Evolutionary conservation across 371 early-diverging fungal genomes (phyloP).

Genomic region (Batrachochytrium dendrobatidis): DNA sequence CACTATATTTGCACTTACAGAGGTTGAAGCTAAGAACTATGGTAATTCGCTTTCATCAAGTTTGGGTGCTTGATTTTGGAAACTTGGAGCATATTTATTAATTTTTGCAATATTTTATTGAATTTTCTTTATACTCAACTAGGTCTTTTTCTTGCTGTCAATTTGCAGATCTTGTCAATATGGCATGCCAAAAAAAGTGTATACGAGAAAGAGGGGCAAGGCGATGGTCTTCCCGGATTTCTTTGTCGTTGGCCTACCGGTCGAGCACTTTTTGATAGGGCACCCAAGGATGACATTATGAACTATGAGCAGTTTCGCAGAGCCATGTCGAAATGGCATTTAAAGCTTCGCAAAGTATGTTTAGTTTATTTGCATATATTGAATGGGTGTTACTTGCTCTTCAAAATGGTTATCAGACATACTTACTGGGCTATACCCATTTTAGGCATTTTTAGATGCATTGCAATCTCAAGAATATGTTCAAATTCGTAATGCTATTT

Average conservation of each 20-base stretch:
- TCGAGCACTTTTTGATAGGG: conserved; percentile 15
- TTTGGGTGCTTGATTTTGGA: too few relatives aligned
- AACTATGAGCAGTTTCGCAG: conserved; percentile 61
- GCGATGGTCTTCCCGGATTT: conserved; percentile 63
- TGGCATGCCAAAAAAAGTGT: conserved; percentile 52
- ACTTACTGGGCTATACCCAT: not conserved
- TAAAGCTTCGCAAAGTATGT: conserved; percentile 32
- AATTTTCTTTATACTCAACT: too few relatives aligned
- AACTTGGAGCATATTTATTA: too few relatives aligned
- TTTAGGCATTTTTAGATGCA: conserved; percentile 21
- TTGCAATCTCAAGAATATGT: conserved; percentile 59
- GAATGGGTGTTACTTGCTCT: not conserved
- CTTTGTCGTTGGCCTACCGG: conserved; percentile 56
- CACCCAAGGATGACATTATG: conserved; percentile 42
- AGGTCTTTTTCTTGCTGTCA: conserved; percentile 54
- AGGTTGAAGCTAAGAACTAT: conserved; percentile 70
- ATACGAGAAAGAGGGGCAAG: conserved; percentile 54
- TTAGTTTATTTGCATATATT: too few relatives aligned
- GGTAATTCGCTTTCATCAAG: too few relatives aligned
- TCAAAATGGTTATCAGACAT: not conserved
- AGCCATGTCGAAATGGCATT: conserved; percentile 74
- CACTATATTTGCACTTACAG: conserved; percentile 55
- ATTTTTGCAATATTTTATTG: too few relatives aligned
- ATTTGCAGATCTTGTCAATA: conserved; percentile 48
- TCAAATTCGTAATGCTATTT: conserved; percentile 65